Percentiles rank a stretch among this genome's conserved stretches.
phyloP scores from a whole-genome alignment of 768 basidiomycete species.

The Peribolospora baueri region DNA sequence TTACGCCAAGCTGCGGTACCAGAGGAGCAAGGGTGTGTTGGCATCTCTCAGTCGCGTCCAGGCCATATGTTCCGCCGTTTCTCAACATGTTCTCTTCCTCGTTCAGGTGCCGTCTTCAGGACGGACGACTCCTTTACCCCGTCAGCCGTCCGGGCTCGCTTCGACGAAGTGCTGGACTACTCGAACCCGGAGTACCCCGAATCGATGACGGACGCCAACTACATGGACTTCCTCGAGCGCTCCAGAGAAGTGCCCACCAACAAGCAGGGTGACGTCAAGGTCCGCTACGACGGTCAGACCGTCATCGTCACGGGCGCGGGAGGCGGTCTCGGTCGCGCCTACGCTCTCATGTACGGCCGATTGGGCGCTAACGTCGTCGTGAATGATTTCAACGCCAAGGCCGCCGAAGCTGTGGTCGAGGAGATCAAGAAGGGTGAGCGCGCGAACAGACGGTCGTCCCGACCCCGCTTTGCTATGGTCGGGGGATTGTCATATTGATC shows the following conservation, averaged over 20 bases:
- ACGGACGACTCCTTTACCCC: slow-evolving; percentile 78
- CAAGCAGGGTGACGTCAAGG: slow-evolving; percentile 37
- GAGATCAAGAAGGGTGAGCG: slow-evolving; percentile 51
- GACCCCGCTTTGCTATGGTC: neutral
- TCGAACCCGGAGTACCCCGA: slow-evolving; percentile 41
- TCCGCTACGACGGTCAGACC: slow-evolving; percentile 70
- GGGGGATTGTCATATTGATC: neutral
- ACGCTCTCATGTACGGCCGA: slow-evolving; percentile 70
- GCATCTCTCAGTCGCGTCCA: no score
- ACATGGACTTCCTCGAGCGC: slow-evolving; percentile 31
- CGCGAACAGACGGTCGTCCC: neutral
- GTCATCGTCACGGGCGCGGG: slow-evolving; percentile 88
- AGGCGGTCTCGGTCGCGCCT: slow-evolving; percentile 73
- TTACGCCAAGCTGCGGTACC: slow-evolving; percentile 76
- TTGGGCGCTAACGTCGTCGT: slow-evolving; percentile 93
- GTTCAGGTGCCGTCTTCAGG: slow-evolving; percentile 41
- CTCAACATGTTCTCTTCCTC: neutral
- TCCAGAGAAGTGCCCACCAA: slow-evolving; percentile 43
- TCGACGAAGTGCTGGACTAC: slow-evolving; percentile 62
- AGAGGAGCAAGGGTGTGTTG: slow-evolving; percentile 52
- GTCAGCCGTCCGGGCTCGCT: slow-evolving; percentile 60
- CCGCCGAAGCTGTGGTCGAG: slow-evolving; percentile 57
- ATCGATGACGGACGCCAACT: slow-evolving; percentile 29
- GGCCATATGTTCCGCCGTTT: neutral
- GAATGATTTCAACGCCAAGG: slow-evolving; percentile 77